Evolutionary conservation across 768 basidiomycete genomes (phyloP), one percentile per base, ranked within the genome.

Genomic region (Hypsizygus marmoreus): DNA sequence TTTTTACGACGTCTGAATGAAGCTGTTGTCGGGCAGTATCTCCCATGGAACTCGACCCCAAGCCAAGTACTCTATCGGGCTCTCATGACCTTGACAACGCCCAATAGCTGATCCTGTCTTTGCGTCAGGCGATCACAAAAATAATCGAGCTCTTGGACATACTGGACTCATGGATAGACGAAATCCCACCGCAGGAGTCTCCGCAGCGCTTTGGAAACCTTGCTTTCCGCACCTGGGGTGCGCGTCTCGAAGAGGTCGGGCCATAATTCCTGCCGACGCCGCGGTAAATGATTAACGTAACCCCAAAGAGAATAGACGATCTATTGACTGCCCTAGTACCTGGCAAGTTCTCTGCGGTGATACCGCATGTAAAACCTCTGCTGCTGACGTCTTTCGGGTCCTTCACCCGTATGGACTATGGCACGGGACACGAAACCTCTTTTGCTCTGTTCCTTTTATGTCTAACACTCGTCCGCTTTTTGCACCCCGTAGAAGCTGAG

Each of bases 361-460:
- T 82, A 28, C 82, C 84, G 2, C 81, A 86, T 44, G 61, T 97
- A 41, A 79, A 81, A 26, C 91, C 93, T 1, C 89, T 95, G 53
- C 66, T 97, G 23, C 56, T 88, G 43, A 74, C 81, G 2, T 86
- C 93, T 1, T 97, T 98, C 63, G 97, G 97, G 6, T 93, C 89
- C 4, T 88, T 91, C 57, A 77, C 79, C 10, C 81, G 97, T 43
- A 82, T 98, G 70, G 97, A 99, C 72, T 98, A 97, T 61, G 95
- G 97, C 1, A 93, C 91, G 3, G 97, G 97, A 1, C 97, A 99
- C 58, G 97, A 98, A 71, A 79, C 91, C 0, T 86, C 89, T 0
- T 97, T 97, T 60, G 81, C 79, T 6, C 69, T 95, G 13, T 88
- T 91, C 49, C 74, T 97, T 6, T 73, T 88, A 10, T 79, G 77